Base-by-base conservation (phyloP, 2,329 filamentous ascomycete species). In the Alternaria atra region DNA sequence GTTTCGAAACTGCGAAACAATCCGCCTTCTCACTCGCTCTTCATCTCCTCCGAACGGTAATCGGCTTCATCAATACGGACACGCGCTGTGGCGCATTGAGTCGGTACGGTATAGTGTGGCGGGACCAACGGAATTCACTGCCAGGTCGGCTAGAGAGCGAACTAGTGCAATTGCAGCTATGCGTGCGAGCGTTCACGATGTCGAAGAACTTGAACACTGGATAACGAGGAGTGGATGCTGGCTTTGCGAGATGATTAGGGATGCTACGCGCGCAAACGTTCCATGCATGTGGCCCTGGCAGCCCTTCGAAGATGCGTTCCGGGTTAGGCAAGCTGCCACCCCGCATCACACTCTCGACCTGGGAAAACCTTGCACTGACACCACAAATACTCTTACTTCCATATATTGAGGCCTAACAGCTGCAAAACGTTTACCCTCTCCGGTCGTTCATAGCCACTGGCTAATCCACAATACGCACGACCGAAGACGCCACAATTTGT, bases 1-100 rank as follows among this genome's bases (percentile, higher is more conserved):
- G 65, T 64, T 66, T 66, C 61, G 64, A 68, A 66, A 68, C 61
- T 50, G 46, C 46, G 46, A 50, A 50, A 56, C 25, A 52, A 46
- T 25, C 48, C 13, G 20, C 32, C 46, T 37, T 50, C 10, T 30
- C 23, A 47, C 51, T 32, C 17, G 23, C 30, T 23, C n/a, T 23
- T 48, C 30, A 44, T 55, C 48, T 61, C 39, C 23, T 54, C 27
- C 13, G 39, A 30, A 44, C 32, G 1, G 40, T 23, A 40, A 15
- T 44, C 52, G 29, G 20, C 23, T 35, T 30, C 37, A 0, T 6
- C 23, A 12, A 27, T 35, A 32, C 37, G 44, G 25, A 44, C 17
- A 12, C 9, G n/a, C 9, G 23, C 7, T 27, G 47, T 40, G 47
- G 39, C 32, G 40, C 51, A 7, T 3, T 37, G 17, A 25, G 32